phyloP scores from a whole-genome alignment of 139 green algal genomes.

The Micractinium conductrix region DNA sequence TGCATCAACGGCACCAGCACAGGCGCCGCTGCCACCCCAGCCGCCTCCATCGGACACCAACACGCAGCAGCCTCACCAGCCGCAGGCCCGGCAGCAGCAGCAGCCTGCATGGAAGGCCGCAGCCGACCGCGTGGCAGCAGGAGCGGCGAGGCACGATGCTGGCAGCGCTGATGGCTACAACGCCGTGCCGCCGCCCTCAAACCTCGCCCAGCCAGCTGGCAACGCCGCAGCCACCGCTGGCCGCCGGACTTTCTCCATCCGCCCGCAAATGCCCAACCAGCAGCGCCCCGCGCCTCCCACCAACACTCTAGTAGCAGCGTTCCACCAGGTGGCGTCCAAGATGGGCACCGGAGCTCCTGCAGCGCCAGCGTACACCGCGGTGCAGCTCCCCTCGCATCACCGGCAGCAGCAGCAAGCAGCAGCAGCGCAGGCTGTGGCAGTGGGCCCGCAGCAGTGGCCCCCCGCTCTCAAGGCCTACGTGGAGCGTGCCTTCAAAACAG shows the following conservation, averaged over 20 bases:
- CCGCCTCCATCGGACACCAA: not conserved
- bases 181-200: constrained; percentile 1
- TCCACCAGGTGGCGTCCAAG: constrained; percentile 22
- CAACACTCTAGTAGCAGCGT: constrained; percentile 14
- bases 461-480: constrained; percentile 51
- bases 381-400: not conserved
- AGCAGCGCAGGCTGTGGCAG: not conserved
- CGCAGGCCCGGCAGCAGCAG: not conserved
- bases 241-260: constrained; percentile 34
- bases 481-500: constrained; percentile 46
- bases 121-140: constrained; percentile 1
- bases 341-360: not conserved
- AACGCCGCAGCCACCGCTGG: not conserved
- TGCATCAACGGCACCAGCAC: not conserved
- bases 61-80: not conserved
- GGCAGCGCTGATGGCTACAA: not conserved
- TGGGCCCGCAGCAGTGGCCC: constrained; percentile 42
- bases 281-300: not conserved
- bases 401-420: not conserved
- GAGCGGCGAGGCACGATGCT: not conserved
- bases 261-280: constrained; percentile 35
- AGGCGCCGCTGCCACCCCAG: not conserved
- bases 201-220: not conserved
- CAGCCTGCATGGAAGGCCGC: constrained; percentile 20
- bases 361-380: constrained; percentile 20